Evolutionary conservation across 2,329 filamentous ascomycete species (phyloP).

Genomic region (Claviceps spartinae): DNA sequence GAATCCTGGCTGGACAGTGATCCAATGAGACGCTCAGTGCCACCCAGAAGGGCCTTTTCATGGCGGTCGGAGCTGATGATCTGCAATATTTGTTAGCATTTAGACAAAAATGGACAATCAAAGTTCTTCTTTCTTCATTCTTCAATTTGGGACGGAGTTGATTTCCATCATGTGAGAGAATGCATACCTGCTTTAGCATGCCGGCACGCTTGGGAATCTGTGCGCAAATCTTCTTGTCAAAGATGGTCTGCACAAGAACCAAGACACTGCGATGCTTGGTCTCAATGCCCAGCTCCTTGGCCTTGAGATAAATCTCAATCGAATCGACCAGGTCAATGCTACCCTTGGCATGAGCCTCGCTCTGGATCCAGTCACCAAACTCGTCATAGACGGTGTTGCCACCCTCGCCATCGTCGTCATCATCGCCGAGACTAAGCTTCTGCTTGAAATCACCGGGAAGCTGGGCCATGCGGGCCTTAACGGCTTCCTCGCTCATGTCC

Average conservation of each 20-base stretch:
- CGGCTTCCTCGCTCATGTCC: conserved; percentile 88
- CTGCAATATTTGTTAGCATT: conserved; percentile 3
- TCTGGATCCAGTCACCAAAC: conserved; percentile 83
- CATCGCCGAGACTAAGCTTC: conserved; percentile 71
- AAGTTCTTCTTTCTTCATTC: no score
- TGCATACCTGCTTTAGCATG: conserved; percentile 73
- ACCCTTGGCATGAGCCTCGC: conserved; percentile 56
- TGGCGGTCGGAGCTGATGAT: conserved; percentile 75
- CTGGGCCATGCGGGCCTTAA: conserved; percentile 85
- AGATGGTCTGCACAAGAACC: conserved; percentile 86
- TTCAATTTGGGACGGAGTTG: neutral
- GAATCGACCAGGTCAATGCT: conserved; percentile 70
- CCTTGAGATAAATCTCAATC: conserved; percentile 88
- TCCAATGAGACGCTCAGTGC: conserved; percentile 81
- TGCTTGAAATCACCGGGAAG: conserved; percentile 93
- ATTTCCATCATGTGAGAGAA: neutral
- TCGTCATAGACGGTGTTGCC: conserved; percentile 73
- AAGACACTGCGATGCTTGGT: conserved; percentile 84
- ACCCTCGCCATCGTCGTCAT: conserved; percentile 68
- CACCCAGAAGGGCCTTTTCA: conserved; percentile 88
- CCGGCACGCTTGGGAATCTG: conserved; percentile 73
- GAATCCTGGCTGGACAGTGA: conserved; percentile 60
- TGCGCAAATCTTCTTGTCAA: conserved; percentile 76
- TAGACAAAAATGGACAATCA: neutral
- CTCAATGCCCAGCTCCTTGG: conserved; percentile 90